Evolutionary conservation across 305 asterid genomes (phyloP).

Genomic region (Rubia peregrina): DNA sequence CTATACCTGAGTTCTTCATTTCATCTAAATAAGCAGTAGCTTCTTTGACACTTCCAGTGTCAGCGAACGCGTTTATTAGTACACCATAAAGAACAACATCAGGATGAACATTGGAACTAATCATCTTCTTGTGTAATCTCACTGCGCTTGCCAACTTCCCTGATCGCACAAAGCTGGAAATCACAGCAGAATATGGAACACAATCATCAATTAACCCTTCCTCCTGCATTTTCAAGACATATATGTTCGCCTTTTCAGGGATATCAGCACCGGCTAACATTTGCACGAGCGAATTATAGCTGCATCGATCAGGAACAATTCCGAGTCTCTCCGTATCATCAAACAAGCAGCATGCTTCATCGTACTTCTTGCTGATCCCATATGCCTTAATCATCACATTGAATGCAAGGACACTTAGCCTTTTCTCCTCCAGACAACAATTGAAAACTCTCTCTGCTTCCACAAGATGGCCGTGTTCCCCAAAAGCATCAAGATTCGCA

Average conservation of each 20-base stretch:
- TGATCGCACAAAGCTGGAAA: slow-evolving; percentile 63
- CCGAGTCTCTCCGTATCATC: slow-evolving; percentile 56
- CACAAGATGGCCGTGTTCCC: slow-evolving; percentile 59
- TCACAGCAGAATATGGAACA: slow-evolving; percentile 65
- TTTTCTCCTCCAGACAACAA: slow-evolving; percentile 43
- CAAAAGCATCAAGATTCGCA: slow-evolving; percentile 86
- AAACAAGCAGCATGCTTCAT: slow-evolving; percentile 65
- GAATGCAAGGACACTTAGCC: slow-evolving; percentile 44
- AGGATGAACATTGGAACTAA: slow-evolving; percentile 42
- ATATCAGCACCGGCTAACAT: slow-evolving; percentile 71
- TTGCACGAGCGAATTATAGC: slow-evolving; percentile 75
- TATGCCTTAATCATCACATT: slow-evolving; percentile 95
- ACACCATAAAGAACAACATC: slow-evolving; percentile 75
- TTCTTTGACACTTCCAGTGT: slow-evolving; percentile 55
- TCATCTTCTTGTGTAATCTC: slow-evolving; percentile 59
- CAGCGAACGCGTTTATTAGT: slow-evolving; percentile 76
- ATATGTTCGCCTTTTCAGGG: slow-evolving; percentile 51
- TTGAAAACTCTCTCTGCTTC: slow-evolving; percentile 65
- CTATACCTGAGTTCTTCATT: slow-evolving; percentile 48
- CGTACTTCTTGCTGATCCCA: slow-evolving; percentile 63
- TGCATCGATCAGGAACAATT: slow-evolving; percentile 64
- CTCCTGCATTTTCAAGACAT: slow-evolving; percentile 65
- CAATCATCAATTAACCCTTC: slow-evolving; percentile 63
- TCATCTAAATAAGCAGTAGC: slow-evolving; percentile 36
- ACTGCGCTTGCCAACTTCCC: slow-evolving; percentile 54